Evolutionary conservation across 1,284 basidiomycete genomes (phyloP).

Genomic region (Ganoderma lingzhi): DNA sequence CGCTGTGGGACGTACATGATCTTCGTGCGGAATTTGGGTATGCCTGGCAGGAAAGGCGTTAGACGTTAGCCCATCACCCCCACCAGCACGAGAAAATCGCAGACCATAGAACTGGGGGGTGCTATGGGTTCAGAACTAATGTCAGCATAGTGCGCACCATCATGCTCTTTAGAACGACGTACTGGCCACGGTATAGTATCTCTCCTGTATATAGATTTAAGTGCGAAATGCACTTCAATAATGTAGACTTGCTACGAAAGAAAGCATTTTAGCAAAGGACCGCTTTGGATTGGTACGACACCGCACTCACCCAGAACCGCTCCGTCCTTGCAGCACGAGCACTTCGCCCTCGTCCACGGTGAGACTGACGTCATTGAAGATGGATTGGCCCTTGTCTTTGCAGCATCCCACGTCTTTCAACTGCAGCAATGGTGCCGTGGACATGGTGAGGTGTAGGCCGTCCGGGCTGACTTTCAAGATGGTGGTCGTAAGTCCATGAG

Average conservation of each 20-base stretch:
- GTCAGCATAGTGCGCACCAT: neutral
- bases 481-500: neutral
- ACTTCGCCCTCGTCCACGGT: constrained; percentile 75
- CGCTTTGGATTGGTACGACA: neutral
- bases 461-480: neutral
- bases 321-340: constrained; percentile 76
- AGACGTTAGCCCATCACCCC: neutral
- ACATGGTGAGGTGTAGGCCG: constrained; percentile 15
- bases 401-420: constrained; percentile 52
- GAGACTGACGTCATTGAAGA: constrained; percentile 69
- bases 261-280: neutral
- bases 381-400: constrained; percentile 50
- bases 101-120: constrained; percentile 62
- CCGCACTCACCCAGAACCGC: constrained; percentile 66
- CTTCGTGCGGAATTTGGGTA: constrained; percentile 78
- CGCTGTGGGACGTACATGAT: constrained; percentile 89
- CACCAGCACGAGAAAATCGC: neutral
- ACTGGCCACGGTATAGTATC: constrained; percentile 74
- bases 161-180: constrained; percentile 33
- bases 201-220: constrained; percentile 76
- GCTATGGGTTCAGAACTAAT: constrained; percentile 42
- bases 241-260: constrained; percentile 74
- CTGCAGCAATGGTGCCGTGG: constrained; percentile 47
- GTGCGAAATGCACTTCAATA: constrained; percentile 86
- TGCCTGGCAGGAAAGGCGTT: constrained; percentile 51